Base-by-base conservation (phyloP, 495 filamentous ascomycete species). In the Aspergillus biplanus region DNA sequence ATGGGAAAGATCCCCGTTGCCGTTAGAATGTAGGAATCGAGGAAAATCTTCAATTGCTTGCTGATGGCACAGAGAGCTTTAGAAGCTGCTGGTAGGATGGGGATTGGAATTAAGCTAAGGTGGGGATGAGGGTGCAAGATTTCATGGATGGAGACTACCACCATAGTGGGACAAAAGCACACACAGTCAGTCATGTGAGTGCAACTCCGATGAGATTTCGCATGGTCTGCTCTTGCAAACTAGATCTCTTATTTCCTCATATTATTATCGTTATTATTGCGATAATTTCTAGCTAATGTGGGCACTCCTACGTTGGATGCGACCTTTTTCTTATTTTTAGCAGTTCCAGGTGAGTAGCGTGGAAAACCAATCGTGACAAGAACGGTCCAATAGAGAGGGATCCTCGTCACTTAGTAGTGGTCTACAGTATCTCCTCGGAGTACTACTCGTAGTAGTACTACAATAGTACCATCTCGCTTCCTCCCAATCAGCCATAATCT, bases 11-110 rank as follows among this genome's bases (percentile, higher is more conserved):
- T 0, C n/a, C n/a, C 39, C 4, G n/a, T 44, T 12, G n/a, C 11
- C 11, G n/a, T 32, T 59, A 6, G 57, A 35, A 32, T 16, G 44
- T 44, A 59, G 39, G 27, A 16, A 15, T 37, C 31, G n/a, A 18
- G 31, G 44, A 59, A 46, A 16, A 34, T 32, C 47, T 48, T 47
- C 57, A 59, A 59, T 59, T 50, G 57, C 47, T 59, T 42, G 44
- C 39, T 46, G 13, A 11, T 50, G 57, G 33, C 46, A 50, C 33
- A 33, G 44, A 16, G 18, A 49, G 33, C 57, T 50, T 33, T 44
- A 50, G 27, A 7, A 50, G 46, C 42, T 47, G 57, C 44, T 44
- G 48, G 31, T 50, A 59, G 5, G 39, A 44, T 47, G 44, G 44
- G 44, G 27, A 44, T 47, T 34, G 57, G 8, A 34, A 59, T 44